A percentile compares a stretch with the other conserved stretches of the same genome.
Evolutionary conservation across 2,329 filamentous ascomycete genomes (phyloP).

Genomic region (Neofusicoccum parvum): DNA sequence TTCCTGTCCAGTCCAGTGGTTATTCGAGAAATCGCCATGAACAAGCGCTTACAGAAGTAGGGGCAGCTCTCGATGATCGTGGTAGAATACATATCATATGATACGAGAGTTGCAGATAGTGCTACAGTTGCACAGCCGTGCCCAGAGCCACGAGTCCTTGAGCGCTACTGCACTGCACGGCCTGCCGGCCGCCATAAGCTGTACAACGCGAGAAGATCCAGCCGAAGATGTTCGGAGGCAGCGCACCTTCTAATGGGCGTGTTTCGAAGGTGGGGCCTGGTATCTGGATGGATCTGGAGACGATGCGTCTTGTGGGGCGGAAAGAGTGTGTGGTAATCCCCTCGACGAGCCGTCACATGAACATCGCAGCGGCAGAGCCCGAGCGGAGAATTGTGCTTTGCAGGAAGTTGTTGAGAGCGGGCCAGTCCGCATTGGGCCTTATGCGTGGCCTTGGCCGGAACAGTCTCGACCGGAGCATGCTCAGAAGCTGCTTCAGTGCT

Average conservation of each 20-base stretch:
- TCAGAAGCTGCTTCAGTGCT: background rate
- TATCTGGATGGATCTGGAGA: no score
- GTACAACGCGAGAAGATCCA: no score
- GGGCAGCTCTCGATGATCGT: background rate
- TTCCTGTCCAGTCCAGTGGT: background rate
- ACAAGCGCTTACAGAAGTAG: background rate
- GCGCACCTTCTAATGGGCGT: no score
- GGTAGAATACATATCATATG: background rate
- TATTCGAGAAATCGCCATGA: background rate
- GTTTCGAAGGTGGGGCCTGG: no score
- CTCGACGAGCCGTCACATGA: slow-evolving; percentile 1
- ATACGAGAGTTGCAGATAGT: background rate
- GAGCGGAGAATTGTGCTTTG: slow-evolving; percentile 13
- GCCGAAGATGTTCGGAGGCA: no score
- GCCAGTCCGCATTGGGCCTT: background rate
- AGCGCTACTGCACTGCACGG: background rate
- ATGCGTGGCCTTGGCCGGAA: background rate
- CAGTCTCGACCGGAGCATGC: background rate
- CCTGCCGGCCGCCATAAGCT: background rate
- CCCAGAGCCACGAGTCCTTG: background rate
- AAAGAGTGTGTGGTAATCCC: no score
- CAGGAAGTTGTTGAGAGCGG: background rate
- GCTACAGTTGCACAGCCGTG: background rate
- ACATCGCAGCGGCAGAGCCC: background rate
- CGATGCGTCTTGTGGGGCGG: no score